phyloP scores from a whole-genome alignment of 495 filamentous ascomycete species.

The Hypomontagnella monticulosa region DNA sequence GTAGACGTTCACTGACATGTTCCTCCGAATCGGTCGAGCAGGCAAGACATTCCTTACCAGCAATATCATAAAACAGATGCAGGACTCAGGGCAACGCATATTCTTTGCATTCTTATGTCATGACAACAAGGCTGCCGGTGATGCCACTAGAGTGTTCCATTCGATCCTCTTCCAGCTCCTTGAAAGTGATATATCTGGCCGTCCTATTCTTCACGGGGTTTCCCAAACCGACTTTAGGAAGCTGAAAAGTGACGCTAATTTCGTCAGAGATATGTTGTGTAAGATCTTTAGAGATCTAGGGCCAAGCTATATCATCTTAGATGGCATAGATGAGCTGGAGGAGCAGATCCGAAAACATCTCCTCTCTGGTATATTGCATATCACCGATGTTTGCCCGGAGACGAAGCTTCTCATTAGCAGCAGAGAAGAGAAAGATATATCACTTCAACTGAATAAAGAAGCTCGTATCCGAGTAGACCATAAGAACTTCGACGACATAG shows the following conservation, averaged over 20 bases:
- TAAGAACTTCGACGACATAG: constrained; percentile 18
- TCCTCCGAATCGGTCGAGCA: not conserved
- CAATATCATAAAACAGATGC: constrained; percentile 20
- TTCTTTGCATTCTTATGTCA: constrained; percentile 26
- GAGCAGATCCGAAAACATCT: constrained; percentile 15
- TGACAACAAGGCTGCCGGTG: constrained; percentile 13
- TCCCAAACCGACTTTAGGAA: constrained; percentile 14
- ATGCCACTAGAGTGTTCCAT: constrained; percentile 22
- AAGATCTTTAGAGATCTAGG: constrained; percentile 13
- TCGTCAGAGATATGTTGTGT: constrained; percentile 17
- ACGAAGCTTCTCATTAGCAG: constrained; percentile 30
- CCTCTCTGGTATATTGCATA: constrained; percentile 10
- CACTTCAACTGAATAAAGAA: constrained; percentile 2
- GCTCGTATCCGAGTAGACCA: constrained; percentile 15
- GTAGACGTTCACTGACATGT: not conserved
- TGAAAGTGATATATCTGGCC: not conserved
- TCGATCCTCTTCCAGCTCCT: constrained; percentile 29
- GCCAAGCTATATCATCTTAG: constrained; percentile 13
- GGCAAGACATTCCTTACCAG: constrained; percentile 25
- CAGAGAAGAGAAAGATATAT: constrained; percentile 22
- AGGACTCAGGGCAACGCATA: not conserved
- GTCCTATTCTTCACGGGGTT: constrained; percentile 6
- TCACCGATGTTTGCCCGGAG: constrained; percentile 22
- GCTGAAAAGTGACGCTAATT: constrained; percentile 19
- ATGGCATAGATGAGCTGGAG: constrained; percentile 26